Evolutionary conservation across 352 stramenopile species (phyloP).

Genomic region (Elongisporangium undulatum): DNA sequence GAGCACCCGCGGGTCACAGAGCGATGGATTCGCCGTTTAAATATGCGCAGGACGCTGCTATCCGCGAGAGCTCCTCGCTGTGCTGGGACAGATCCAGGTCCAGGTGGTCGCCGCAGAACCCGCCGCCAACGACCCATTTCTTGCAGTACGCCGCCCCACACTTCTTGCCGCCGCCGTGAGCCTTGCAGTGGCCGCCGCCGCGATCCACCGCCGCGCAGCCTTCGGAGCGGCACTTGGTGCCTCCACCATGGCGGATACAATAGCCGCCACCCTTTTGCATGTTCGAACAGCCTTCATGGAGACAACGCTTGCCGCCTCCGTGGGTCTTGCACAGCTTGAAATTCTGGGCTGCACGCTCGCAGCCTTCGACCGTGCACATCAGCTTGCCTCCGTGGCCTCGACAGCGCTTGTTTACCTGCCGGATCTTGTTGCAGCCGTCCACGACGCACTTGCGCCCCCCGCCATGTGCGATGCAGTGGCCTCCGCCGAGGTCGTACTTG

Average conservation of each 20-base stretch:
- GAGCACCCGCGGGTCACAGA: slow-evolving; percentile 22
- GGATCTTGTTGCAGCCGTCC: slow-evolving; percentile 82
- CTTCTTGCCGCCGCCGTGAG: slow-evolving; percentile 80
- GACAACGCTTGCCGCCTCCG: slow-evolving; percentile 66
- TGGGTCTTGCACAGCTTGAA: slow-evolving; percentile 83
- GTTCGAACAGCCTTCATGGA: slow-evolving; percentile 71
- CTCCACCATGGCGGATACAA: slow-evolving; percentile 81
- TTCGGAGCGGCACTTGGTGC: slow-evolving; percentile 66
- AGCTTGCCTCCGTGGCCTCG: slow-evolving; percentile 78
- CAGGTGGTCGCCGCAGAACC: slow-evolving; percentile 65
- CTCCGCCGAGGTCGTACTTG: slow-evolving; percentile 78
- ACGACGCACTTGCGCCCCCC: slow-evolving; percentile 80
- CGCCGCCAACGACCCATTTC: slow-evolving; percentile 75
- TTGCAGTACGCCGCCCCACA: slow-evolving; percentile 66
- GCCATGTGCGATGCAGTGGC: slow-evolving; percentile 83
- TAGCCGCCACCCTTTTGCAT: slow-evolving; percentile 83
- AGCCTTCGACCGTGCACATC: slow-evolving; percentile 74
- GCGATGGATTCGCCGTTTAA: slow-evolving; percentile 63
- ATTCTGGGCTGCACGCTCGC: slow-evolving; percentile 72
- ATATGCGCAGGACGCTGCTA: slow-evolving; percentile 57
- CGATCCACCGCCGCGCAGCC: slow-evolving; percentile 66
- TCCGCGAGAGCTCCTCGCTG: slow-evolving; percentile 48
- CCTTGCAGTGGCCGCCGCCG: slow-evolving; percentile 81
- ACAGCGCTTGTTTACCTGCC: slow-evolving; percentile 82
- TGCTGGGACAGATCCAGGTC: slow-evolving; percentile 54